Evolutionary conservation across 257 asterid genomes (phyloP).

Genomic region (Nicotiana benthamiana): DNA sequence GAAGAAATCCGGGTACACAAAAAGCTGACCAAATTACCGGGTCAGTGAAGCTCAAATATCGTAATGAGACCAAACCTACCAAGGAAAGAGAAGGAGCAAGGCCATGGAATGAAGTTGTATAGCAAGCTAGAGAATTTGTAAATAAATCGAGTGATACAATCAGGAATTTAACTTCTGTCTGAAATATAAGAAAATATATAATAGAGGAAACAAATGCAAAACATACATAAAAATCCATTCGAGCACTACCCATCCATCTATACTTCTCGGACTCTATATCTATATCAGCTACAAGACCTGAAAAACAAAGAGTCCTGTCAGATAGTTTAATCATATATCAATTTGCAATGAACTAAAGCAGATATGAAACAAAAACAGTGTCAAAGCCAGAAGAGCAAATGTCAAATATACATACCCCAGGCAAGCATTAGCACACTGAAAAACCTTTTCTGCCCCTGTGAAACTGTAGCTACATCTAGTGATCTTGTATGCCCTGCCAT

Average conservation of each 20-base stretch:
- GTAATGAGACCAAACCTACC: not conserved
- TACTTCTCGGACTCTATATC: constrained; percentile 97
- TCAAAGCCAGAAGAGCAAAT: constrained; percentile 6
- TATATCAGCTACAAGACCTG: constrained; percentile 94
- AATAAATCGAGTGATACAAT: not conserved
- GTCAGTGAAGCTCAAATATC: not conserved
- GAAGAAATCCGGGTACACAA: not conserved
- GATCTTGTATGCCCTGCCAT: constrained; percentile 68
- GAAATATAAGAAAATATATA: not conserved
- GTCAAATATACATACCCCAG: constrained; percentile 57
- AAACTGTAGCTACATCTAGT: constrained; percentile 75
- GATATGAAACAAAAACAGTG: not conserved
- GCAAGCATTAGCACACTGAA: constrained; percentile 91
- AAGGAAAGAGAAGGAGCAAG: not conserved
- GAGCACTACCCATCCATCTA: constrained; percentile 99
- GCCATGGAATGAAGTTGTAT: not conserved
- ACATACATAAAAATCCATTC: constrained; percentile 89
- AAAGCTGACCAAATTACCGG: not conserved
- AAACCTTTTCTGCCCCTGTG: constrained; percentile 56
- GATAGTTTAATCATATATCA: not conserved
- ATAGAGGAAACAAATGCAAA: not conserved
- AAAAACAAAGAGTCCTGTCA: not conserved
- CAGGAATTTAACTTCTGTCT: not conserved
- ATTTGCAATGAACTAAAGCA: not conserved
- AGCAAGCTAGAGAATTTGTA: not conserved